phyloP scores from a whole-genome alignment of 495 filamentous ascomycete species.

The Daldinia vernicosa region DNA sequence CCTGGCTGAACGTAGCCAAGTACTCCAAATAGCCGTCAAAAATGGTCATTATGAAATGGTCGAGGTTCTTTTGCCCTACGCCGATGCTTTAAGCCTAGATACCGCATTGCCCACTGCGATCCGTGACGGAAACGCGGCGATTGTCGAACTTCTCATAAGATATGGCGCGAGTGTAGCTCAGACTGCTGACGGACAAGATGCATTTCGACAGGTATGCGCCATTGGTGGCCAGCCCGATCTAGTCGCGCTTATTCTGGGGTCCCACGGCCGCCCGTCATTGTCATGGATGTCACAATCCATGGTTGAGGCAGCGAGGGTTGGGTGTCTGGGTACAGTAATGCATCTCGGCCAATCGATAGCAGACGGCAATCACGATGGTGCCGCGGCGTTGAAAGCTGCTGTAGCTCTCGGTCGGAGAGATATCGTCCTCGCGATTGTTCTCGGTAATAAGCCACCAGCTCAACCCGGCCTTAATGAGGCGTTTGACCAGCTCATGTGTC shows the following conservation, averaged over 20 bases:
- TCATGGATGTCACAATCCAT: conserved; percentile 52
- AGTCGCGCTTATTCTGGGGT: conserved; percentile 55
- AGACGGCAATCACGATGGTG: conserved; percentile 55
- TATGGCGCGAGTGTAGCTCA: conserved; percentile 53
- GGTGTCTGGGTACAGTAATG: conserved; percentile 55
- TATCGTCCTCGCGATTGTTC: conserved; percentile 56
- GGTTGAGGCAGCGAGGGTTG: conserved; percentile 55
- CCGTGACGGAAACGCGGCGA: conserved; percentile 46
- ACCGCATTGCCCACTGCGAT: conserved; percentile 53
- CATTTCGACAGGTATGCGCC: conserved; percentile 55
- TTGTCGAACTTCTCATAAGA: conserved; percentile 52
- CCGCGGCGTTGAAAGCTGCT: conserved; percentile 56
- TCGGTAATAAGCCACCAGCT: conserved; percentile 50
- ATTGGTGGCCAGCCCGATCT: conserved; percentile 50
- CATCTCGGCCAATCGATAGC: conserved; percentile 55
- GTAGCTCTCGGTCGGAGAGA: conserved; percentile 53
- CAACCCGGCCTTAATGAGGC: conserved; percentile 52
- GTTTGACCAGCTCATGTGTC: conserved; percentile 51
- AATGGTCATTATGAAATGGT: conserved; percentile 59
- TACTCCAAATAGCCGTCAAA: conserved; percentile 56
- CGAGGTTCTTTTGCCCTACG: conserved; percentile 54
- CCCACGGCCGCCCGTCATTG: conserved; percentile 49
- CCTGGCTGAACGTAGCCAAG: conserved; percentile 51
- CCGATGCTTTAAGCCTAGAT: conserved; percentile 53
- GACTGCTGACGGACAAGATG: conserved; percentile 53